Base-by-base conservation (phyloP, 2,329 filamentous ascomycete genomes). In the Penicillium sp. region DNA sequence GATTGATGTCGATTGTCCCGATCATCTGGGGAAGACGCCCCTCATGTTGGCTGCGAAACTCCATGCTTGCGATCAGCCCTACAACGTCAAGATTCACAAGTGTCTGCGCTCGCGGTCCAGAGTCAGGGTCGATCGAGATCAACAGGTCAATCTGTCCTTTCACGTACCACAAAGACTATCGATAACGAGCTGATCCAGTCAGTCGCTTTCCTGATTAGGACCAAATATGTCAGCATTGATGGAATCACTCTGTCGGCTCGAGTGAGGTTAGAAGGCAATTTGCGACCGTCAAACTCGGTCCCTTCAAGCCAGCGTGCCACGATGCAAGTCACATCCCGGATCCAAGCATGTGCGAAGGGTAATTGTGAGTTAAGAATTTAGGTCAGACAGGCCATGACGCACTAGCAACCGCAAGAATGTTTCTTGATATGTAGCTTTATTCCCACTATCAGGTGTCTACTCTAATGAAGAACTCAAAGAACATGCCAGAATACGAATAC, bases 1-100 rank as follows among this genome's bases (percentile, higher is more conserved):
- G 29, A n/a, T 55, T 21, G 53, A 55, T 43, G 33, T 55, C 53
- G 26, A 55, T 45, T 19, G 29, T 49, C 39, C 27, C 35, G 39
- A 55, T 26, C 19, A 22, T 21, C 19, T 22, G 9, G 53, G 53
- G 8, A 31, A 55, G 31, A 50, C 37, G 19, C 33, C 53, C 42
- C 47, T 55, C 6, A 24, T 42, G 16, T 27, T 55, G 4, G 53
- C 53, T 50, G 47, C 47, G 24, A 55, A 31, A 26, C 21, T 45
- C 7, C 37, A 42, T 42, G 19, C 37, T n/a, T 21, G 9, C n/a
- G 37, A 42, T 42, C 19, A 42, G 37, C 37, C 37, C n/a, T 21
- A 42, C n/a, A 42, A 42, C n/a, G 16, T 42, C 37, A 42, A 42
- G 37, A 42, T 45, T 16, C 22, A 16, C 13, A 45, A 27, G 5